These are phyloP conservation scores for Microsporum audouinii DNA, from an alignment of 2,329 filamentous ascomycete genomes.

Conservation along the genomic window DNA sequence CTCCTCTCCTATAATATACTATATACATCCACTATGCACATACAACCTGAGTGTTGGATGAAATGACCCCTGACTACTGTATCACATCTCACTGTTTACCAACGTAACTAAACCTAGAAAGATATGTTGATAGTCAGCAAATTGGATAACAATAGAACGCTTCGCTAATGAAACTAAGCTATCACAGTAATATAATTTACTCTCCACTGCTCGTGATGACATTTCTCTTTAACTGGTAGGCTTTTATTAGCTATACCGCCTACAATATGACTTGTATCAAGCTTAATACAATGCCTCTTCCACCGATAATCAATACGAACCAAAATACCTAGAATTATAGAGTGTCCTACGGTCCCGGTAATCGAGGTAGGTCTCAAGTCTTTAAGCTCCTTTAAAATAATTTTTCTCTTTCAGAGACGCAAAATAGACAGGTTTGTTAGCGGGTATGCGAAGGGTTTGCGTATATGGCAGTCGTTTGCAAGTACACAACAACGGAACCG, in stretches of 20 bases:
- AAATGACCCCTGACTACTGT: too few species aligned
- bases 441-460: not conserved
- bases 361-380: not conserved
- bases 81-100: too few species aligned
- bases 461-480: not conserved
- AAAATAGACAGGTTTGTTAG: not conserved
- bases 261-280: conserved; percentile 1
- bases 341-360: not conserved
- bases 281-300: not conserved
- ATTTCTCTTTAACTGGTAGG: too few species aligned
- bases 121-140: too few species aligned
- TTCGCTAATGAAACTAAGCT: too few species aligned
- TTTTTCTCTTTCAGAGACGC: not conserved
- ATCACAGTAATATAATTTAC: too few species aligned
- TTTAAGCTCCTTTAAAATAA: conserved; percentile 1
- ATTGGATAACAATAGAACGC: too few species aligned
- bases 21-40: too few species aligned
- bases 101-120: too few species aligned
- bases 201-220: too few species aligned
- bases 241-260: conserved; percentile 1
- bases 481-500: not conserved
- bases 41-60: too few species aligned
- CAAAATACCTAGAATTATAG: conserved; percentile 4
- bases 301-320: conserved; percentile 3
- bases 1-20: too few species aligned